Percentiles rank a stretch among this genome's conserved stretches.
phyloP scores from a whole-genome alignment of 805 yeast species.

The Danielia reshetovae region DNA sequence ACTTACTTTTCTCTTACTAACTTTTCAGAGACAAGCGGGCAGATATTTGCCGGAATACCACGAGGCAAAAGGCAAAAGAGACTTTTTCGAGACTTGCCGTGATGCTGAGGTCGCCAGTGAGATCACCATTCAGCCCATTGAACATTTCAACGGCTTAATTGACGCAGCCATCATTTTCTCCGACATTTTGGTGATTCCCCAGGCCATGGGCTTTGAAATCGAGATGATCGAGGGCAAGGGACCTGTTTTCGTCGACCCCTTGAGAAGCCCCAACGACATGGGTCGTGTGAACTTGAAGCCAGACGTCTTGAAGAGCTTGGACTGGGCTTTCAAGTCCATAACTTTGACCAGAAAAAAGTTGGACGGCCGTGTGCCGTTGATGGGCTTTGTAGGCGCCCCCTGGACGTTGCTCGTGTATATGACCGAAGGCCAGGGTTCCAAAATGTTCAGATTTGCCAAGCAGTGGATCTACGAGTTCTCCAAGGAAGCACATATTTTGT shows the following conservation, averaged over 20 bases:
- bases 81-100: slow-evolving; percentile 93
- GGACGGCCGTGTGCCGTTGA: slow-evolving; percentile 85
- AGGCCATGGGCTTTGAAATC: slow-evolving; percentile 95
- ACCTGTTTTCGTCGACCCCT: slow-evolving; percentile 86
- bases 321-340: slow-evolving; percentile 94
- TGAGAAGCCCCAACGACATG: slow-evolving; percentile 70
- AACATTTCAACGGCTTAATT: slow-evolving; percentile 79
- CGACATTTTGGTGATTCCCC: slow-evolving; percentile 94
- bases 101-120: slow-evolving; percentile 92
- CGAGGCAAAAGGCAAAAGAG: slow-evolving; percentile 75
- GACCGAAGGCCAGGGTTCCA: slow-evolving; percentile 97
- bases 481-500: slow-evolving; percentile 61
- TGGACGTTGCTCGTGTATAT: slow-evolving; percentile 96
- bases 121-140: slow-evolving; percentile 93
- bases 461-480: slow-evolving; percentile 87
- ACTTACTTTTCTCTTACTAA: slow-evolving; percentile 4
- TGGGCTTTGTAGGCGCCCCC: slow-evolving; percentile 97
- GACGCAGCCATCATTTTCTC: slow-evolving; percentile 97
- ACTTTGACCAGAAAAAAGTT: slow-evolving; percentile 83
- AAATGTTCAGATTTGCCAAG: slow-evolving; percentile 84
- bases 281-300: slow-evolving; percentile 54
- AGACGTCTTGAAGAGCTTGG: slow-evolving; percentile 73
- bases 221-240: slow-evolving; percentile 94
- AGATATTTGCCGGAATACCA: slow-evolving; percentile 90
- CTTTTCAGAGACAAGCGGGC: slow-evolving; percentile 81